Percentiles rank a stretch among this genome's conserved stretches.
phyloP scores from a whole-genome alignment of 345 rosid species.

The Lepidium sativum region DNA sequence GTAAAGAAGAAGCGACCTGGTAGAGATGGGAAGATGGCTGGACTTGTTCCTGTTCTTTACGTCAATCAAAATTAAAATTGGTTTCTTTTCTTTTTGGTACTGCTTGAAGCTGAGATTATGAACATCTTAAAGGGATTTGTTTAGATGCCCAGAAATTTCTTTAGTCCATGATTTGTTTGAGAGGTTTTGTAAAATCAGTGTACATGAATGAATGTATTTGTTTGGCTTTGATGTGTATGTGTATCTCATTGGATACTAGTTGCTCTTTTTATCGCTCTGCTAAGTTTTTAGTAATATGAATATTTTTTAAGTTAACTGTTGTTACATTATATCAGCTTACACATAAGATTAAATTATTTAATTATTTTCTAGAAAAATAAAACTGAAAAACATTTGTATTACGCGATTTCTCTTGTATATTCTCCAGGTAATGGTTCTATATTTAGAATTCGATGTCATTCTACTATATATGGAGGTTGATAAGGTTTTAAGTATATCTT shows the following conservation, averaged over 20 bases:
- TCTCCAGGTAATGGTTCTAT: too few relatives aligned
- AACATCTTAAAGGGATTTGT: neutral
- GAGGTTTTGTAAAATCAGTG: slow-evolving; percentile 16
- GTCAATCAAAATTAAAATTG: slow-evolving; percentile 52
- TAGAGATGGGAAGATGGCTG: slow-evolving; percentile 94
- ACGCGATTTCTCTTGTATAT: too few relatives aligned
- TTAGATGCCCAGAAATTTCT: neutral
- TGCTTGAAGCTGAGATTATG: neutral
- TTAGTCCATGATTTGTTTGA: neutral
- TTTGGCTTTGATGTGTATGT: slow-evolving; percentile 5
- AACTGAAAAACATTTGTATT: too few relatives aligned
- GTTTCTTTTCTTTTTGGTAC: neutral
- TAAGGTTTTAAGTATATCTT: too few relatives aligned
- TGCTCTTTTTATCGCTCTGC: neutral
- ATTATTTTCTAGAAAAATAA: too few relatives aligned
- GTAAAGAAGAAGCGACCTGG: slow-evolving; percentile 98
- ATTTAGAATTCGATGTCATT: too few relatives aligned
- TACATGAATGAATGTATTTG: slow-evolving; percentile 23
- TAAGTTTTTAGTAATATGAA: neutral
- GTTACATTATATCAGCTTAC: neutral
- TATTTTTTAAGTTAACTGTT: neutral
- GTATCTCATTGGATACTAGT: neutral
- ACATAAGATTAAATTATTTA: too few relatives aligned
- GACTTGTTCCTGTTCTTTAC: slow-evolving; percentile 94
- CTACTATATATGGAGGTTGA: too few relatives aligned